Evolutionary conservation across 495 filamentous ascomycete species (phyloP).

Genomic region (Pyrenopolyporus hunteri): DNA sequence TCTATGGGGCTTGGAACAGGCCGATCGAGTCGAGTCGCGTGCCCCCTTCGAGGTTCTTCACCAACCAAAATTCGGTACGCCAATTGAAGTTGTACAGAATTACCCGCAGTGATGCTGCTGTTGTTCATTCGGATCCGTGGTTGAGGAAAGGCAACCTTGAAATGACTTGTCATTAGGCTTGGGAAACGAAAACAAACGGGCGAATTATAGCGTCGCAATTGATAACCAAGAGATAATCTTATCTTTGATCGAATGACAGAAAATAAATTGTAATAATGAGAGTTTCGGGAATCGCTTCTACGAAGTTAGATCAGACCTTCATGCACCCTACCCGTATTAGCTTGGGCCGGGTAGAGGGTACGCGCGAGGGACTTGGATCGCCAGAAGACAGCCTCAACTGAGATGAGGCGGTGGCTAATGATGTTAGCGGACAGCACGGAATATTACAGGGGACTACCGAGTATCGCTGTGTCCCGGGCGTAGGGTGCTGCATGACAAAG

Average conservation of each 20-base stretch:
- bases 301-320: constrained; percentile 31
- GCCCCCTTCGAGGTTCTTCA: constrained; percentile 28
- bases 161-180: constrained; percentile 42
- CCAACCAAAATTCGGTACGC: constrained; percentile 17
- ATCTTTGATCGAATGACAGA: constrained; percentile 42
- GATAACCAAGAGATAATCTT: constrained; percentile 44
- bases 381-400: constrained; percentile 33
- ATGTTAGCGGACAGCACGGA: constrained; percentile 1
- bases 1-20: background rate
- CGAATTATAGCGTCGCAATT: constrained; percentile 42
- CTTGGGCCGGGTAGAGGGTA: constrained; percentile 21
- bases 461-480: background rate
- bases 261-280: constrained; percentile 35
- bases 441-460: constrained; percentile 2
- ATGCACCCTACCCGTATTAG: constrained; percentile 28
- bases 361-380: constrained; percentile 12
- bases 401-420: constrained; percentile 24
- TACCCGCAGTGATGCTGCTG: constrained; percentile 2
- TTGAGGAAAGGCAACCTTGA: constrained; percentile 21
- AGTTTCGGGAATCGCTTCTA: constrained; percentile 29
- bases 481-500: constrained; percentile 19
- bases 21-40: constrained; percentile 5
- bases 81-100: constrained; percentile 26
- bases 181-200: constrained; percentile 28
- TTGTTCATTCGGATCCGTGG: constrained; percentile 12